Evolutionary conservation across 768 basidiomycete species (phyloP).

Genomic region (Phylloporus sp.): DNA sequence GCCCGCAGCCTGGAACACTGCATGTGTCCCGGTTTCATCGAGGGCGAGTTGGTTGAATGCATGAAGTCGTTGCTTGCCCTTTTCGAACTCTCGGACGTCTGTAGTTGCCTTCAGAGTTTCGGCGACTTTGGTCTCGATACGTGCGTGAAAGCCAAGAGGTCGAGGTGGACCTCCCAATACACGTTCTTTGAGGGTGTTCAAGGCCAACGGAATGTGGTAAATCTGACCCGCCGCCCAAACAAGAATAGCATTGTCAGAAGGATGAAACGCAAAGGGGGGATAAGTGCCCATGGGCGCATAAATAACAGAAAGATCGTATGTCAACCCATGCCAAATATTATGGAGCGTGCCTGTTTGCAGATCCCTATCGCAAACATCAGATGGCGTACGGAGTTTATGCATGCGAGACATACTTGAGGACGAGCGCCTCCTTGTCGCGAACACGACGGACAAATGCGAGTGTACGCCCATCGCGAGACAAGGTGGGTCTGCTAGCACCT

Average conservation of each 20-base stretch:
- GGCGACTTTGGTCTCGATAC: slow-evolving; percentile 61
- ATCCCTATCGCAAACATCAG: slow-evolving; percentile 43
- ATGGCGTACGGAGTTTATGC: not conserved
- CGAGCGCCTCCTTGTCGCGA: slow-evolving; percentile 67
- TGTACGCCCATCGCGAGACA: slow-evolving; percentile 64
- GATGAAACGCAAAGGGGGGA: slow-evolving; percentile 62
- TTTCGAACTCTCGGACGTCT: slow-evolving; percentile 54
- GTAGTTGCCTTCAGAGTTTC: slow-evolving; percentile 49
- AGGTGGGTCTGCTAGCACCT: slow-evolving; percentile 69
- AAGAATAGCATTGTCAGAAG: slow-evolving; percentile 39
- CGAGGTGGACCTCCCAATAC: slow-evolving; percentile 37
- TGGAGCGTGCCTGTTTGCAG: slow-evolving; percentile 61
- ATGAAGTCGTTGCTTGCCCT: slow-evolving; percentile 50
- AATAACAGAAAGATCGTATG: slow-evolving; percentile 58
- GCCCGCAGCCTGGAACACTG: slow-evolving; percentile 68
- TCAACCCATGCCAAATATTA: slow-evolving; percentile 65
- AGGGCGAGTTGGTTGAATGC: slow-evolving; percentile 61
- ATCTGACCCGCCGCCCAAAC: slow-evolving; percentile 77
- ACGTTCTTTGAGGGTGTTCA: slow-evolving; percentile 44
- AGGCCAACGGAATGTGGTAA: slow-evolving; percentile 50
- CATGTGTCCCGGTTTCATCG: slow-evolving; percentile 49
- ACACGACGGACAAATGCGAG: slow-evolving; percentile 73
- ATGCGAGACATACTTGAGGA: slow-evolving; percentile 52
- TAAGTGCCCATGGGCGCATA: slow-evolving; percentile 81
- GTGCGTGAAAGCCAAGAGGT: slow-evolving; percentile 57